These are phyloP conservation scores for Cyberlindnera petersonii DNA, from an alignment of 805 yeast genomes.

Conservation along the genomic window DNA sequence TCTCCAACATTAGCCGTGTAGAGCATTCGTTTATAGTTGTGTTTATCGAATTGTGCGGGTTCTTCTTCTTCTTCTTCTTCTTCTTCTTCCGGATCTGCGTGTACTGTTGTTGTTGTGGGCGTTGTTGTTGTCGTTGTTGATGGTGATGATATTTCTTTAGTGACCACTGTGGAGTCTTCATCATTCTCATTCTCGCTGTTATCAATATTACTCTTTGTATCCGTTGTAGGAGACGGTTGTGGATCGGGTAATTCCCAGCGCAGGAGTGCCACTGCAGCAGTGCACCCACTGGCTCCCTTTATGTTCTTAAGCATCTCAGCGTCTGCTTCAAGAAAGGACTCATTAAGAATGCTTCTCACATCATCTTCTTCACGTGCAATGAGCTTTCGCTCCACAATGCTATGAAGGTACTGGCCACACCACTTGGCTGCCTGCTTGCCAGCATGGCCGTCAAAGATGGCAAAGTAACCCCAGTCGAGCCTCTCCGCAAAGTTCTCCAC, in stretches of 20 bases:
- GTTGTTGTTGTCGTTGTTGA: neutral
- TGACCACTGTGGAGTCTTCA: neutral
- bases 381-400: conserved; percentile 57
- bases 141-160: too few relatives aligned
- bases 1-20: conserved; percentile 97
- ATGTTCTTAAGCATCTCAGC: conserved; percentile 53
- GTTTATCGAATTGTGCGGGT: conserved; percentile 21
- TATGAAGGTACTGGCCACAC: conserved; percentile 86
- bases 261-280: conserved; percentile 90
- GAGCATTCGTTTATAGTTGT: conserved; percentile 62
- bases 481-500: conserved; percentile 90
- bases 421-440: conserved; percentile 90
- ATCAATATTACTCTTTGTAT: too few relatives aligned
- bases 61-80: too few relatives aligned
- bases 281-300: conserved; percentile 80
- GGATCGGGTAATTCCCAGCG: conserved; percentile 65
- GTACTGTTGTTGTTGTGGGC: too few relatives aligned
- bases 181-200: too few relatives aligned
- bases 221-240: neutral
- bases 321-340: conserved; percentile 76
- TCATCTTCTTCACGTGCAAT: conserved; percentile 45
- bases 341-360: conserved; percentile 61
- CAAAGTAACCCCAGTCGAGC: conserved; percentile 92
- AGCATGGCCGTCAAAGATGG: conserved; percentile 95
- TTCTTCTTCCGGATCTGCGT: too few relatives aligned